Evolutionary conservation across 2,329 filamentous ascomycete genomes (phyloP), one percentile per base, ranked within the genome.

Genomic region (Talaromyces pinophilus): DNA sequence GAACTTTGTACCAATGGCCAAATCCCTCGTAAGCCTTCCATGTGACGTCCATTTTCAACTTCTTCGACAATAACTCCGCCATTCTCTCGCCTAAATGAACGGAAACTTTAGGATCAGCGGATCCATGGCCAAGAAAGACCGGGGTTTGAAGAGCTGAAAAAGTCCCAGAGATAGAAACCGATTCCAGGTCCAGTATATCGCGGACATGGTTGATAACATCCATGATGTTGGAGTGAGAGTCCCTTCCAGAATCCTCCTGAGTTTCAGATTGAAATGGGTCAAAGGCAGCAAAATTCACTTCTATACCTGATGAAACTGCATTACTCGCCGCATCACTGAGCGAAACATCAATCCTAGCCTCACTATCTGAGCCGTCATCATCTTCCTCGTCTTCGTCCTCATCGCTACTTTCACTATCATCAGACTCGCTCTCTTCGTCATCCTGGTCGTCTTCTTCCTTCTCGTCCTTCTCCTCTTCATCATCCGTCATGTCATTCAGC

Each of bases 1-100:
- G 81, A 15, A 82, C 73, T 66, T 79, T 82, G 68, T 83, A 83
- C 81, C 83, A 84, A 67, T 85, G 82, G 0, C 82, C 82, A 38
- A 78, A 73, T 0, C 70, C 75, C 3, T 72, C 33, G 71, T 85
- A 86, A 0, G 67, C 42, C 63, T 78, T 77, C 78, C 78, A 82
- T n/a, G 66, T 67, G n/a, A 66, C 63, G 5, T 67, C 35, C 52
- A 67, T 66, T 15, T 54, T 33, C 50, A 62, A n/a, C 17, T 28
- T 19, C 5, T 57, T 44, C 2, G 52, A 61, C 44, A 66, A 50
- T 33, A 67, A 8, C 40, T 59, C 30, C 6, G 46, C 54, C 62
- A 69, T 64, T 13, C 22, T 48, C 42, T 65, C 55, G 5, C 54
- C 33, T 19, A 57, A 7, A 8, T 38, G n/a, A 25, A 57, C 33